Base-by-base conservation (phyloP, 768 basidiomycete species). In the Tulasnella sp. region DNA sequence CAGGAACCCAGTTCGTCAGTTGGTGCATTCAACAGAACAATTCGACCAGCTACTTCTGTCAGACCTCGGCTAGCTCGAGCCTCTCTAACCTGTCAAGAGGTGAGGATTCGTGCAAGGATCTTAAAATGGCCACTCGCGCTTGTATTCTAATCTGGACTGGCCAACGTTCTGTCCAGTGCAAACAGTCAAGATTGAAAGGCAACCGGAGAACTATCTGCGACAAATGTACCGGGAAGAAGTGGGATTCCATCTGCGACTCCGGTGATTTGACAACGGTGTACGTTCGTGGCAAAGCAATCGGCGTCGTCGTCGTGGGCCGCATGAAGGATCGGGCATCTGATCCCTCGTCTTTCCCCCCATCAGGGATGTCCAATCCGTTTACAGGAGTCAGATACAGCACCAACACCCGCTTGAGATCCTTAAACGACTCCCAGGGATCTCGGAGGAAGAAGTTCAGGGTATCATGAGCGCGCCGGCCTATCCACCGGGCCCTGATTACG, bases 231-330 rank as follows among this genome's bases (percentile, higher is more conserved):
- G 58, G 10, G 9, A 62, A 94, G 94, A 84, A 91, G 93, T 81
- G 92, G 93, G 56, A 81, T 36, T 82, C 80, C 76, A 48, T 68
- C 8, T 82, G 81, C 72, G 72, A 74, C 0, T 90, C 92, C 27
- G 93, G 92, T 21, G 94, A 94, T 0, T 91, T 92, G 21, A 94
- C 95, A 86, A 95, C 94, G 89, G 91, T 95, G 91, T 92, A 80
- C n/a, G n/a, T n/a, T n/a, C 76, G 91, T 87, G 27, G 74, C 36
- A 48, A 16, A 48, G 48, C 12, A 24, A 19, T 48, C 19, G 21
- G 18, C 48, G 48, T 8, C 10, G 48, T 48, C 18, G 12, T 48
- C 1, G 21, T 48, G 9, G 3, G 58, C 21, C 18, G 42, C 8
- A 14, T 62, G 58, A n/a, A n/a, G n/a, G n/a, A n/a, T n/a, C n/a